Conservation (phyloP, 2,329 filamentous ascomycete species). For the Achaetomium macrosporum region DNA sequence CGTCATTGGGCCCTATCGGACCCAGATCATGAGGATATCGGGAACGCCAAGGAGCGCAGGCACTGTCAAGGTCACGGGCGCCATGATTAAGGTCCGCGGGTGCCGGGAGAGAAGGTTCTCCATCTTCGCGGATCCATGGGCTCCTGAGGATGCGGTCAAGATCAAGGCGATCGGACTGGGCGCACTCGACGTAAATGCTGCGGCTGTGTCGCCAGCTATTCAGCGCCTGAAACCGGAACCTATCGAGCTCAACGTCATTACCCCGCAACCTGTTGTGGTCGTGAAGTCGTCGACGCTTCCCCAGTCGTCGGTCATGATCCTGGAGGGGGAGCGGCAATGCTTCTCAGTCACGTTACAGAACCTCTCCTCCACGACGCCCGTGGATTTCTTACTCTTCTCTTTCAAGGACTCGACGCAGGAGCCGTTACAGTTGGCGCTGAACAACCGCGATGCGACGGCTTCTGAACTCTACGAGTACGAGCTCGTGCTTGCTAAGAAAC, state of each 20-base stretch:
- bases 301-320: conserved; percentile 82
- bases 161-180: conserved; percentile 68
- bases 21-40: conserved; percentile 68
- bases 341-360: conserved; percentile 82
- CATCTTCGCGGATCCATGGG: conserved; percentile 74
- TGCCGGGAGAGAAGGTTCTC: conserved; percentile 80
- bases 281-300: conserved; percentile 72
- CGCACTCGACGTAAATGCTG: conserved; percentile 45
- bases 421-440: conserved; percentile 67
- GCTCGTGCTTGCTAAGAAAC: conserved; percentile 67
- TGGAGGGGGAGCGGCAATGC: conserved; percentile 77
- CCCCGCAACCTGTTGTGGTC: conserved; percentile 68
- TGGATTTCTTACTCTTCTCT: conserved; percentile 80
- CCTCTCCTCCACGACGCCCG: conserved; percentile 60
- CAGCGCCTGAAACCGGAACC: conserved; percentile 40
- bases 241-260: conserved; percentile 68
- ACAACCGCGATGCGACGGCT: conserved; percentile 68
- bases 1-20: conserved; percentile 72
- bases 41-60: conserved; percentile 65
- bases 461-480: conserved; percentile 84
- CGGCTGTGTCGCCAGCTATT: conserved; percentile 32
- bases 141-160: conserved; percentile 61
- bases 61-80: conserved; percentile 67
- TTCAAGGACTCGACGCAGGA: conserved; percentile 84
- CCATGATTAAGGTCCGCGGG: conserved; percentile 70